A percentile compares a stretch with the other conserved stretches of the same genome.
phyloP scores from a whole-genome alignment of 2,329 filamentous ascomycete species.

The Aspergillus phoenicis region DNA sequence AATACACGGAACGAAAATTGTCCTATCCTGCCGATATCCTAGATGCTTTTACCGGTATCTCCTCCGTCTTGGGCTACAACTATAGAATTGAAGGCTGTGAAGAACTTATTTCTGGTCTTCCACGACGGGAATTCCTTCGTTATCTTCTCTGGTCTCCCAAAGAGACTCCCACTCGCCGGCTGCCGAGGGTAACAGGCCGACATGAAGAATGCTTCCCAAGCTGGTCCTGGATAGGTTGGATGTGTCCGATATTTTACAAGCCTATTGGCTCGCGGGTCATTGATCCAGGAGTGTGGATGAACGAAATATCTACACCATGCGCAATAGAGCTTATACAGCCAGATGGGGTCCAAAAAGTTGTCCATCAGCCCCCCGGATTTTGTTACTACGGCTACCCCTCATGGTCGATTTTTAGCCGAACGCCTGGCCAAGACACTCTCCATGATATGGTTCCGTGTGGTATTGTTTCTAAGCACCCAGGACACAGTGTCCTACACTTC shows the following conservation, averaged over 20 bases:
- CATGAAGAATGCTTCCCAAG: not conserved
- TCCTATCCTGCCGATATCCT: not conserved
- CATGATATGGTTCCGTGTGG: too few species aligned
- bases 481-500: too few species aligned
- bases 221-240: not conserved
- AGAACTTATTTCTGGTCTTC: not conserved
- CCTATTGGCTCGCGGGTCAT: not conserved
- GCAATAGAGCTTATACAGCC: not conserved
- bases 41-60: not conserved
- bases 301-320: not conserved
- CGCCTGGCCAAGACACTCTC: too few species aligned
- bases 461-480: too few species aligned
- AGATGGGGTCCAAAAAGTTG: rapidly evolving
- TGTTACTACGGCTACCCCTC: not conserved
- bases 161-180: not conserved
- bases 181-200: not conserved
- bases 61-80: not conserved
- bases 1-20: not conserved
- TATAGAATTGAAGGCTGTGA: not conserved
- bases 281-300: too few species aligned
- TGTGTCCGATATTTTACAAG: not conserved
- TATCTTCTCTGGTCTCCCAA: not conserved
- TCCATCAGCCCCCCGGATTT: not conserved
- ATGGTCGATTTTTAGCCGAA: not conserved
- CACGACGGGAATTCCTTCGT: not conserved